A percentile compares a stretch with the other conserved stretches of the same genome.
phyloP scores from a whole-genome alignment of 306 rosid genomes.

The Gastrolobium villosum region DNA sequence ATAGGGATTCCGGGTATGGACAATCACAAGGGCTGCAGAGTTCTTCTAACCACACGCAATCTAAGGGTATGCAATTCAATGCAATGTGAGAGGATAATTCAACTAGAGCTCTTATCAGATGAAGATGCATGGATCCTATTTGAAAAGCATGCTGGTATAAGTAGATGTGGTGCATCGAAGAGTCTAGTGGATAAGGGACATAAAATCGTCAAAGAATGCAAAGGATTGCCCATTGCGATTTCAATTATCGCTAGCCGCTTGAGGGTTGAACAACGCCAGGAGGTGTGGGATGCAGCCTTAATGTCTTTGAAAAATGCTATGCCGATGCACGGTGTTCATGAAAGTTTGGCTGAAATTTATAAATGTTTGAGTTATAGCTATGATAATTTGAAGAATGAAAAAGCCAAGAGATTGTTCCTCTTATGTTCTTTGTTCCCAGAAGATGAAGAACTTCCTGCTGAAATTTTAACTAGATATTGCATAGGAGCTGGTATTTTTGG shows the following conservation, averaged over 20 bases:
- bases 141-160: background rate
- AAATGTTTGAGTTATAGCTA: constrained; percentile 17
- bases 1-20: constrained; percentile 16
- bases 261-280: rapidly evolving
- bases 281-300: background rate
- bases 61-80: rapidly evolving
- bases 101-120: background rate
- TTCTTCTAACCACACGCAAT: constrained; percentile 30
- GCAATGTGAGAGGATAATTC: background rate
- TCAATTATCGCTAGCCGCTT: background rate
- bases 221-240: constrained; percentile 41
- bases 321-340: background rate
- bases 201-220: constrained; percentile 32
- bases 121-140: constrained; percentile 28
- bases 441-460: constrained; percentile 38
- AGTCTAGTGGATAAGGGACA: background rate
- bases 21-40: background rate
- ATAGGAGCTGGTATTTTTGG: background rate
- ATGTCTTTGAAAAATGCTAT: background rate
- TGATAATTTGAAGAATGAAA: background rate
- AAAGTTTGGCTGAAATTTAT: background rate
- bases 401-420: background rate
- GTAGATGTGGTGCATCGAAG: background rate
- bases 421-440: constrained; percentile 47
- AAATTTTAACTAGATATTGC: background rate